A percentile compares a stretch with the other conserved stretches of the same genome.
These are phyloP conservation scores for Tetracladium marchalianum DNA, from an alignment of 495 filamentous ascomycete genomes.

Conservation along the genomic window DNA sequence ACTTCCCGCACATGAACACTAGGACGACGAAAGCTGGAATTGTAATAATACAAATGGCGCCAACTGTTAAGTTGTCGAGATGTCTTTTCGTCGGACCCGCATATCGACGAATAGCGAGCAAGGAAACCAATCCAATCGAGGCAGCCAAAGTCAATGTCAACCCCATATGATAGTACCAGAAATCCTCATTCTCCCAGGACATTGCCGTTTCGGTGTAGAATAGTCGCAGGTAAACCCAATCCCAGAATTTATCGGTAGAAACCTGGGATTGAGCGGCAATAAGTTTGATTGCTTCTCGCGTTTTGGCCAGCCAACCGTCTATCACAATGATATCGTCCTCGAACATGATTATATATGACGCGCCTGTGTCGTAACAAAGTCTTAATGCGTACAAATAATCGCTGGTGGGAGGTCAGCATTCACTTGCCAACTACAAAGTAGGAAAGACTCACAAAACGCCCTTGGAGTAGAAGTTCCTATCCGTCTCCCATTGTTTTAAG, in stretches of 20 bases:
- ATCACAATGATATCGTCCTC: conserved; percentile 40
- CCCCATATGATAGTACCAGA: conserved; percentile 29
- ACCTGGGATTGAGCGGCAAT: conserved; percentile 24
- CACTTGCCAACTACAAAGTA: background rate
- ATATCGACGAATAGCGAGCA: conserved; percentile 3
- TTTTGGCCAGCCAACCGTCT: conserved; percentile 35
- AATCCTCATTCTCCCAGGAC: conserved; percentile 28
- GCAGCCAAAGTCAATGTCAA: conserved; percentile 25
- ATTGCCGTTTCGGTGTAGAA: conserved; percentile 38
- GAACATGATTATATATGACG: conserved; percentile 36
- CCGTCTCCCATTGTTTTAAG: conserved; percentile 17
- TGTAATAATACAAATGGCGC: conserved; percentile 26
- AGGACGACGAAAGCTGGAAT: conserved; percentile 29
- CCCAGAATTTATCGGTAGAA: conserved; percentile 14
- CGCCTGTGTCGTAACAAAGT: conserved; percentile 26
- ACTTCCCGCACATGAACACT: conserved; percentile 37
- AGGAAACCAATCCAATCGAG: conserved; percentile 8
- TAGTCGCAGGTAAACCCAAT: conserved; percentile 39
- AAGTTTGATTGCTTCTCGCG: conserved; percentile 25
- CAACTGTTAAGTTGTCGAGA: conserved; percentile 27
- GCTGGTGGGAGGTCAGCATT: conserved; percentile 3
- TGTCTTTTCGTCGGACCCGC: conserved; percentile 14
- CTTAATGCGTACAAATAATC: conserved; percentile 36
- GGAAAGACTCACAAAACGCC: conserved; percentile 20
- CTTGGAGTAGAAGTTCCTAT: conserved; percentile 21